Conservation (phyloP, 768 basidiomycete species). For the Tricholoma furcatifolium region DNA sequence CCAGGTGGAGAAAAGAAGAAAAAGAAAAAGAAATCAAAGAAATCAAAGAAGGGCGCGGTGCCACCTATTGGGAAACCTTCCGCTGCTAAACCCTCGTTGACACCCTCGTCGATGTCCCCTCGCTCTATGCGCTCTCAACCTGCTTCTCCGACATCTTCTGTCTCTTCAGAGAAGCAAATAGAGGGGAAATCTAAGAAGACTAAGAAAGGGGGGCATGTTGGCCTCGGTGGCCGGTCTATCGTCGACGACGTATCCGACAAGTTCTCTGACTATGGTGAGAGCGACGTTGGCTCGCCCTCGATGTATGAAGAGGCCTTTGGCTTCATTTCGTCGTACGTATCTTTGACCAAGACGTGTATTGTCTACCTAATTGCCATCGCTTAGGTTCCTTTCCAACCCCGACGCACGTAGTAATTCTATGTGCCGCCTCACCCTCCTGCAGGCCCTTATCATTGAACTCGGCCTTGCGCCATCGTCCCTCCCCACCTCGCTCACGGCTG, state of each 20-base stretch:
- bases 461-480: conserved; percentile 53
- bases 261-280: conserved; percentile 35
- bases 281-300: conserved; percentile 26
- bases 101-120: conserved; percentile 7
- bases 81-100: not conserved
- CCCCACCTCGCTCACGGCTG: conserved; percentile 61
- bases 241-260: conserved; percentile 53
- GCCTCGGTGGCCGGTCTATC: conserved; percentile 38
- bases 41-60: conserved; percentile 8
- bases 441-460: conserved; percentile 77
- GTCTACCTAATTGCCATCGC: conserved; percentile 1
- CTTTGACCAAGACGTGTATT: not conserved
- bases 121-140: not conserved
- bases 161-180: not conserved
- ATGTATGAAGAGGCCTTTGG: conserved; percentile 58
- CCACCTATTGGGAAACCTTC: conserved; percentile 11
- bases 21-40: conserved; percentile 15
- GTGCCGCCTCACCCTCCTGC: conserved; percentile 60
- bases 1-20: conserved; percentile 2
- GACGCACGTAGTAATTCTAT: conserved; percentile 38
- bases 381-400: conserved; percentile 54
- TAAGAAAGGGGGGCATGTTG: conserved; percentile 11
- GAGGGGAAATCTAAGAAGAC: not conserved
- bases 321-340: conserved; percentile 61
- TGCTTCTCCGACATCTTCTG: not conserved